Evolutionary conservation across 805 yeast genomes (phyloP).

Genomic region (Suhomyces tanzawaensis): DNA sequence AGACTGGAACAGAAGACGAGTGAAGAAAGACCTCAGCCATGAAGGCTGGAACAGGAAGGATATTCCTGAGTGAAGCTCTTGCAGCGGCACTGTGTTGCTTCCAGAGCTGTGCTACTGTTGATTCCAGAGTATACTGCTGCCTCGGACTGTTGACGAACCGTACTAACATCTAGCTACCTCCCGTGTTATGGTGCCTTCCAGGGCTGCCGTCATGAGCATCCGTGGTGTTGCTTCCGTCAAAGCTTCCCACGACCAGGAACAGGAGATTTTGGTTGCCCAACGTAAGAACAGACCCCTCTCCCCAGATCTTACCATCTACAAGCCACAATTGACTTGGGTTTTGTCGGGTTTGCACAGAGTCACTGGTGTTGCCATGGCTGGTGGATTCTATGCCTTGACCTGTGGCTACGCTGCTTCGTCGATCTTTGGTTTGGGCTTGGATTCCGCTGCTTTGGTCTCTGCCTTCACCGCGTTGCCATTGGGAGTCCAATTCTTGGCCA

Average conservation of each 20-base stretch:
- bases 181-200: conserved; percentile 2
- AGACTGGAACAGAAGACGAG: too few relatives aligned
- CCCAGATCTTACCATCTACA: conserved; percentile 86
- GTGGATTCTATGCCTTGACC: conserved; percentile 74
- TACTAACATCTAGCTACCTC: conserved; percentile 2
- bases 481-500: conserved; percentile 57
- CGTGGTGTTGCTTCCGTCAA: conserved; percentile 29
- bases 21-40: too few relatives aligned
- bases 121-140: too few relatives aligned
- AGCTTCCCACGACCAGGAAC: conserved; percentile 62
- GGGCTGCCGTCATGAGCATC: conserved; percentile 2
- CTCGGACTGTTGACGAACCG: too few relatives aligned
- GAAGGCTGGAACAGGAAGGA: too few relatives aligned
- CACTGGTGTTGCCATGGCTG: conserved; percentile 81
- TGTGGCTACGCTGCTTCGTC: conserved; percentile 71
- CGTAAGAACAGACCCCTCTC: conserved; percentile 86
- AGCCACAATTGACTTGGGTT: conserved; percentile 85
- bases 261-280: conserved; percentile 71
- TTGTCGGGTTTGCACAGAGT: conserved; percentile 83
- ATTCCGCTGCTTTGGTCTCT: conserved; percentile 51
- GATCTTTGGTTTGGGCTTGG: conserved; percentile 53
- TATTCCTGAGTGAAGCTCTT: too few relatives aligned
- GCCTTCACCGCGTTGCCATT: conserved; percentile 64
- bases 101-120: too few relatives aligned
- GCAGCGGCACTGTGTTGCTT: too few relatives aligned